A percentile compares a stretch with the other conserved stretches of the same genome.
Conservation (phyloP, 1,139 yeast species). For the Kazachstania sp. region DNA sequence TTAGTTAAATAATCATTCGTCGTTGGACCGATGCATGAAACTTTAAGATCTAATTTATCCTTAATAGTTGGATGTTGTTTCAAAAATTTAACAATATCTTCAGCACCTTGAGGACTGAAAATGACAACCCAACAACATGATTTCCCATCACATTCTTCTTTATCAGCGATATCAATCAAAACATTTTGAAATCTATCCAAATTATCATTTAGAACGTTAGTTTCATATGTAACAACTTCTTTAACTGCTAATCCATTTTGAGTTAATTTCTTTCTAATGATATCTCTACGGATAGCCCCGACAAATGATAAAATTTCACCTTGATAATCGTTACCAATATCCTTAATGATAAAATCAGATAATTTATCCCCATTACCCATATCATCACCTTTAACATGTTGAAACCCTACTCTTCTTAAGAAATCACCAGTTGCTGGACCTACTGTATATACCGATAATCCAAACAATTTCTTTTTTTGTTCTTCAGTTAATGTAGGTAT, state of each 20-base stretch:
- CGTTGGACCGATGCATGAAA: slow-evolving; percentile 92
- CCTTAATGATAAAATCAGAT: slow-evolving; percentile 53
- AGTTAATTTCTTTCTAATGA: slow-evolving; percentile 56
- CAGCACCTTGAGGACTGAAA: slow-evolving; percentile 88
- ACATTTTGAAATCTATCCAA: slow-evolving; percentile 33
- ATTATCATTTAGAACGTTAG: slow-evolving; percentile 45
- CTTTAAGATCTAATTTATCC: slow-evolving; percentile 16
- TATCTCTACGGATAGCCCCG: slow-evolving; percentile 77
- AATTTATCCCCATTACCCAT: slow-evolving; percentile 78
- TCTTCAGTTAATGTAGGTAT: slow-evolving; percentile 16
- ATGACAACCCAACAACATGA: slow-evolving; percentile 56
- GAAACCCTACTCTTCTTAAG: slow-evolving; percentile 56
- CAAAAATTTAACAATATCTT: slow-evolving; percentile 45
- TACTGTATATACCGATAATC: slow-evolving; percentile 67
- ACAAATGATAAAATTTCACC: slow-evolving; percentile 60
- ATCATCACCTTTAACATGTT: slow-evolving; percentile 56
- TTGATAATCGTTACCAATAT: slow-evolving; percentile 24
- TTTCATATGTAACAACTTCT: slow-evolving; percentile 65
- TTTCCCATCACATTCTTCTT: slow-evolving; percentile 11
- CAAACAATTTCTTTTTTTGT: slow-evolving; percentile 29
- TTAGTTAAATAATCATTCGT: slow-evolving; percentile 56
- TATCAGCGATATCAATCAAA: slow-evolving; percentile 5
- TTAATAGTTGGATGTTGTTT: slow-evolving; percentile 13
- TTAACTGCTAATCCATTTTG: slow-evolving; percentile 40
- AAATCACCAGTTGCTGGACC: slow-evolving; percentile 81